Evolutionary conservation across 2,329 filamentous ascomycete genomes (phyloP), one percentile per base, ranked within the genome.

Genomic region (Pseudogymnoascus sp.): DNA sequence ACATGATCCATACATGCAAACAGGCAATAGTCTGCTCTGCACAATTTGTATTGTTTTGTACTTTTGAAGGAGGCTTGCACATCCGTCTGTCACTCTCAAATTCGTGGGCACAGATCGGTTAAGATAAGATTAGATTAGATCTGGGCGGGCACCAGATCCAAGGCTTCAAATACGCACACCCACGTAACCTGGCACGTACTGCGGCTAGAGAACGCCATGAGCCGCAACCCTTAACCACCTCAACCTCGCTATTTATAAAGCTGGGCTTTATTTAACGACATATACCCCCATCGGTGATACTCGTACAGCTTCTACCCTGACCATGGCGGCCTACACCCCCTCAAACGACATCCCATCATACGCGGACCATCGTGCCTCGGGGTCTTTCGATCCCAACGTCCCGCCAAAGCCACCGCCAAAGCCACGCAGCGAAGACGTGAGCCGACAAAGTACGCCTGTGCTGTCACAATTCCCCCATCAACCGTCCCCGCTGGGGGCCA

Each of bases 391-490:
- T 64, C 75, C 81, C 4, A 78, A 82, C 46, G 79, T 81, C 11
- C 88, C 89, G 25, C 89, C 89, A 0, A 82, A 86, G 7, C 88
- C 87, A 14, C 89, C 89, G 1, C 89, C 89, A 0, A 91, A 91
- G 73, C 86, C 88, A 14, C 82, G 79, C 69, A 88, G 84, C 74
- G 87, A 88, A 73, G 88, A 90, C 67, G 78, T 83, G 61, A 90
- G 85, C 74, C 84, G 87, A 66, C 81, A 85, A 67, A 82, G 83
- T 70, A 90, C 88, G 23, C 88, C 89, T 2, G 18, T 37, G 3
- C 34, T 40, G 12, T 53, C 46, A 12, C 46, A 53, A 34, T 53
- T 53, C 25, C n/a, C 25, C 5, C 46, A 53, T 31, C 46, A 53
- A 11, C 25, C 46, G 12, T 53, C 46, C n/a, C 46, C 1, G 78